A percentile compares a stretch with the other conserved stretches of the same genome.
Evolutionary conservation across 1,139 yeast genomes (phyloP).

Genomic region (Taphrina populina): DNA sequence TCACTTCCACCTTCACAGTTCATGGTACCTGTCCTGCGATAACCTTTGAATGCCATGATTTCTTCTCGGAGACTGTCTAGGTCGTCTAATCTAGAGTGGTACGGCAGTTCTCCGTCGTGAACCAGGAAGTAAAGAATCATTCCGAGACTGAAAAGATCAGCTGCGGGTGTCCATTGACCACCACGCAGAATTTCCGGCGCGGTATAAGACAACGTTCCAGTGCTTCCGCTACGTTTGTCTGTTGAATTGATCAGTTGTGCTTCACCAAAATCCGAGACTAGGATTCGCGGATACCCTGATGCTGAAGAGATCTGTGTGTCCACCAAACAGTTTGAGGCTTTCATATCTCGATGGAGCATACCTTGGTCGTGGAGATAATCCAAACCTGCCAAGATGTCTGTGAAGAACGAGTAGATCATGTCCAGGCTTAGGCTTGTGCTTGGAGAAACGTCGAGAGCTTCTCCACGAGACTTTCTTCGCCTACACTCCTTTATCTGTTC

Average conservation of each 20-base stretch:
- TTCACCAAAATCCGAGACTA: conserved; percentile 89
- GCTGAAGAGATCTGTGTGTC: conserved; percentile 41
- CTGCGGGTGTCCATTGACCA: conserved; percentile 19
- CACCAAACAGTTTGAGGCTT: conserved; percentile 76
- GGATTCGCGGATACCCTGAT: conserved; percentile 58
- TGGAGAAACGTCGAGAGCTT: not conserved
- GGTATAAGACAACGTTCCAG: conserved; percentile 41
- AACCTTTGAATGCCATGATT: conserved; percentile 47
- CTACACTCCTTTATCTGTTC: conserved; percentile 36
- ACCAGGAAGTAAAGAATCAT: conserved; percentile 73
- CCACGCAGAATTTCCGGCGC: conserved; percentile 36
- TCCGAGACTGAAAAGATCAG: conserved; percentile 82
- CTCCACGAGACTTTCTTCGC: conserved; percentile 33
- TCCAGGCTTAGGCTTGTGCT: conserved; percentile 40
- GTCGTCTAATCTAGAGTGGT: conserved; percentile 42
- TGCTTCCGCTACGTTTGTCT: conserved; percentile 15
- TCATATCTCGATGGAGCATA: conserved; percentile 79
- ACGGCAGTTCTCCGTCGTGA: conserved; percentile 58
- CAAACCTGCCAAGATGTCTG: conserved; percentile 69
- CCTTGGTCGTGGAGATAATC: conserved; percentile 69
- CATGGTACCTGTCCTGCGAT: conserved; percentile 41
- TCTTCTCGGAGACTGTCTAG: conserved; percentile 49
- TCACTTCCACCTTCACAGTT: conserved; percentile 48
- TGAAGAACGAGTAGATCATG: conserved; percentile 64
- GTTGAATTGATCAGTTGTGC: conserved; percentile 56